Percentiles rank a stretch among this genome's conserved stretches.
Conservation (phyloP, 2,329 filamentous ascomycete species). For the Didymellaceae sp. region DNA sequence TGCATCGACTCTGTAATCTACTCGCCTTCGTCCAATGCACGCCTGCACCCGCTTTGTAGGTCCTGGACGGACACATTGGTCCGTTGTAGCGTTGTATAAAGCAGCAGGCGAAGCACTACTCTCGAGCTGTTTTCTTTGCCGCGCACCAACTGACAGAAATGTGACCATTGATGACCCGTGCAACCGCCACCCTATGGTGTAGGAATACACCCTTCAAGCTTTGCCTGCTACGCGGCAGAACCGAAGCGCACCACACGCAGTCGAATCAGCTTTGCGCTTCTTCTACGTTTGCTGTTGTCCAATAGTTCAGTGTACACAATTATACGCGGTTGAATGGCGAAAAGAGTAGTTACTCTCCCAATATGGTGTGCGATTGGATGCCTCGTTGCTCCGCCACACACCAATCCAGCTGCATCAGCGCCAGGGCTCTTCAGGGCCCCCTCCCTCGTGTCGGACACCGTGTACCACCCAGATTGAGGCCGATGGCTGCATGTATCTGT, state of each 20-base stretch:
- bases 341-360: neutral
- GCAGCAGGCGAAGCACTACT: neutral
- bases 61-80: no score
- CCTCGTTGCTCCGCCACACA: conserved; percentile 15
- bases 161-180: neutral
- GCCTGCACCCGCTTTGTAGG: neutral
- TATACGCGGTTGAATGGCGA: conserved; percentile 11
- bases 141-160: neutral
- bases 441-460: conserved; percentile 10
- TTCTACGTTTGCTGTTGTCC: conserved; percentile 3
- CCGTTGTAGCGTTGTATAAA: no score
- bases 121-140: neutral
- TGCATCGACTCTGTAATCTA: conserved; percentile 12
- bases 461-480: conserved; percentile 15
- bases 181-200: neutral
- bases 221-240: no score
- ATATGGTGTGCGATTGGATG: conserved; percentile 7
- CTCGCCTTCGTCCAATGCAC: conserved; percentile 6
- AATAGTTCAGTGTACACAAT: conserved; percentile 9
- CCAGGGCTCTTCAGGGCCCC: conserved; percentile 1
- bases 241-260: conserved; percentile 1
- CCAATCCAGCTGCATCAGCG: conserved; percentile 11
- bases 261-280: conserved; percentile 7
- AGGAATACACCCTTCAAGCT: no score
- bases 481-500: conserved; percentile 6